Evolutionary conservation across 139 green algal genomes (phyloP), one percentile per base, ranked within the genome.

Genomic region (Eudorina sp.): DNA sequence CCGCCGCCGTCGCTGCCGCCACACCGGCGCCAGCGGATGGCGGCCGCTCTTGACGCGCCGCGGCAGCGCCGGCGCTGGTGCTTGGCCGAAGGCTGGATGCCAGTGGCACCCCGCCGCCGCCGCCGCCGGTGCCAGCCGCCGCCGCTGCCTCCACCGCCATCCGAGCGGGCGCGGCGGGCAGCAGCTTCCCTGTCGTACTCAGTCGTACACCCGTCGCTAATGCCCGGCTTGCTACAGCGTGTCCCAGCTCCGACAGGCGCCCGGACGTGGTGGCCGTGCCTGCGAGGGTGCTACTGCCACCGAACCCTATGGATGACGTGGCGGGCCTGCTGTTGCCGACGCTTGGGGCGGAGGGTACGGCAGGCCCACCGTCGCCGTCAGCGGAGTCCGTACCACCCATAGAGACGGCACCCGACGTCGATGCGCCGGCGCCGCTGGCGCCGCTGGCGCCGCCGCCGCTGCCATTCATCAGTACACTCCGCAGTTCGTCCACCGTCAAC

Each of bases 161-260:
- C 19, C 82, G 38, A 5, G 82, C 82, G 3, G 82, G 64, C 23
- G 82, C 45, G 14, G 64, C 45, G 2, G 82, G 66, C 62, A 88
- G 66, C 2, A 88, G 82, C 82, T 79, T 69, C 1, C 82, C 82
- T 34, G 64, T 88, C 29, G 64, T 88, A 27, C 82, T 88, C 16
- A 86, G 80, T 5, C 80, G 60, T 5, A 86, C 80, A 34, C 60
- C 43, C 29, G 60, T 86, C 14, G 29, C 40, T 60, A 86, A 23
- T 19, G 80, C 80, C 3, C 80, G 80, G 27, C 60, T 77, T 1
- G 80, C 60, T 34, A 86, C 80, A 7, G 60, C 40, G 29, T 77
- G 60, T 25, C 60, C 60, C 27, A 86, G 14, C 80, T 86, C 60
- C n/a, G 60, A n/a, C 29, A 86, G 60, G 11, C 60, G 80, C 16